A percentile compares a stretch with the other conserved stretches of the same genome.
Evolutionary conservation across 495 filamentous ascomycete species (phyloP).

Genomic region (Amphirosellinia nigrospora): DNA sequence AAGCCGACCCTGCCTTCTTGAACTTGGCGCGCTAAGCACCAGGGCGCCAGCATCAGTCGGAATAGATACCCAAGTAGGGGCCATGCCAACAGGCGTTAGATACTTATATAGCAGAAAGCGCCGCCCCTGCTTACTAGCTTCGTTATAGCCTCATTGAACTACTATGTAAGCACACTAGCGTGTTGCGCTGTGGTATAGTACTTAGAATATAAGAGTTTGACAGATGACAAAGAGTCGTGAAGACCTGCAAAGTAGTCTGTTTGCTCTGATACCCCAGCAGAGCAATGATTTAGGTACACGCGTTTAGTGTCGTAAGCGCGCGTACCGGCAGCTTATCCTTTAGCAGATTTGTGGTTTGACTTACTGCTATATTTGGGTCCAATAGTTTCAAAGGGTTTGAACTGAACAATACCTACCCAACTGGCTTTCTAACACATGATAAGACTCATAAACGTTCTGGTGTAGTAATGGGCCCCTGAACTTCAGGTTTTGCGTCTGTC

Average conservation of each 20-base stretch:
- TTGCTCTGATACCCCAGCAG: neutral
- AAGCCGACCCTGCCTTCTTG: conserved; percentile 3
- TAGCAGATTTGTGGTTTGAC: neutral
- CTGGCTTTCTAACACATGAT: neutral
- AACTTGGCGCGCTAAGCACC: conserved; percentile 1
- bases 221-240: neutral
- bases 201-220: neutral
- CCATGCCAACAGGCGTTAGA: neutral
- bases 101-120: conserved; percentile 7
- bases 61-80: conserved; percentile 1
- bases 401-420: too few relatives aligned
- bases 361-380: neutral
- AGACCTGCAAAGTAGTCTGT: neutral
- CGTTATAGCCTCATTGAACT: neutral
- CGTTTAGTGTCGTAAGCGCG: conserved; percentile 11
- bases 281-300: neutral
- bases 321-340: neutral
- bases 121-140: neutral
- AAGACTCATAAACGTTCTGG: neutral
- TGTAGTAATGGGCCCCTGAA: neutral
- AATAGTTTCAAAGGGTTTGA: neutral
- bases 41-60: neutral
- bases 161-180: neutral
- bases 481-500: neutral
- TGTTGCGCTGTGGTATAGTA: neutral